Percentiles rank a stretch among this genome's conserved stretches.
These are phyloP conservation scores for Mallotus repandus DNA, from an alignment of 441 rosid species.

Conservation along the genomic window DNA sequence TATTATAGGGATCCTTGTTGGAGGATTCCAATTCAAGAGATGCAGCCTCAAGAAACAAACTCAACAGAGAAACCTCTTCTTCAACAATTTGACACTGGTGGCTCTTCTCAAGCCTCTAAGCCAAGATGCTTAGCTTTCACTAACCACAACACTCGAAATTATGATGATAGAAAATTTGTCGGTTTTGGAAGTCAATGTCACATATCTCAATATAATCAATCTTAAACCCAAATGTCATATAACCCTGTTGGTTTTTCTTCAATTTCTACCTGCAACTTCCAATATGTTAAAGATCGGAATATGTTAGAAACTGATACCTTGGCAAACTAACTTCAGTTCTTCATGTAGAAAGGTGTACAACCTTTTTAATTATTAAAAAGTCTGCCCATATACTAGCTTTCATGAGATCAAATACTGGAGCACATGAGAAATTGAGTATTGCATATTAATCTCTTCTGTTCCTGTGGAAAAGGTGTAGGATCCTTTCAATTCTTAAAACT, in stretches of 20 bases:
- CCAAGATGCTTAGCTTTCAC: not conserved
- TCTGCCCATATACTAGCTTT: too few relatives aligned
- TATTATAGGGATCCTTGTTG: not conserved
- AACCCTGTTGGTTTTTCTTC: not conserved
- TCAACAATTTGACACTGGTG: not conserved
- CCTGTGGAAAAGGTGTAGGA: not conserved
- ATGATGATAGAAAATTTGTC: not conserved
- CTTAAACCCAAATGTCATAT: not conserved
- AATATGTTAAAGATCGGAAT: not conserved
- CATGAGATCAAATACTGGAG: not conserved
- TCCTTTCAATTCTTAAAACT: not conserved
- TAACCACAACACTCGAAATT: not conserved
- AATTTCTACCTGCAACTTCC: not conserved
- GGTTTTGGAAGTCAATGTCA: not conserved
- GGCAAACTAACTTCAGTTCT: not conserved
- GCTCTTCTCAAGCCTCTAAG: not conserved
- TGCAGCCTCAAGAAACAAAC: not conserved
- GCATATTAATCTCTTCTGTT: too few relatives aligned
- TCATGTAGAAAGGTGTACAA: not conserved
- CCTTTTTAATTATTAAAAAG: too few relatives aligned
- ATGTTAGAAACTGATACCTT: not conserved
- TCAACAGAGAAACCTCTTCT: not conserved
- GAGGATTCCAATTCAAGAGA: not conserved
- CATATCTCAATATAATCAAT: not conserved
- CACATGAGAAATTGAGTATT: not conserved